Evolutionary conservation across 176 grass and related monocot genomes (phyloP).

Genomic region (Cocos nucifera): DNA sequence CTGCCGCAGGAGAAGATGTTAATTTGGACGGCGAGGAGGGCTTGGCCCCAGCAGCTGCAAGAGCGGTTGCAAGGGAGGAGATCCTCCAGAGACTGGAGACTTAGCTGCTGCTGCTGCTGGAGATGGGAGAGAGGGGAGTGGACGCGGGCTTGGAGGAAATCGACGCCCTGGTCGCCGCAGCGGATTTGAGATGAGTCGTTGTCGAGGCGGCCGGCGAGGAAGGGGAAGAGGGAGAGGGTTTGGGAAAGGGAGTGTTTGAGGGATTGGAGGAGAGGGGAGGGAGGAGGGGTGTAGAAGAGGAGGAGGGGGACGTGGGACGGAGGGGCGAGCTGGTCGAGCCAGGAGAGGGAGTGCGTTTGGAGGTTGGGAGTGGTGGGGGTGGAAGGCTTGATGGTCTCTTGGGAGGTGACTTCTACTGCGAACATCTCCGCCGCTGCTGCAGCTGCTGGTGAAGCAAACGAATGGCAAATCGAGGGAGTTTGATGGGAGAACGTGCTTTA

Average conservation of each 20-base stretch:
- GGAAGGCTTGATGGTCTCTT: not conserved
- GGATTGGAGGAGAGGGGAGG: not conserved
- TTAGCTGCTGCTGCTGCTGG: not conserved
- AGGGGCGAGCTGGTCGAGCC: not conserved
- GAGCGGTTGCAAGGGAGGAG: not conserved
- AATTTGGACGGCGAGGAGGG: not conserved
- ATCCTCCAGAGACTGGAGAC: not conserved
- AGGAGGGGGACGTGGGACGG: not conserved
- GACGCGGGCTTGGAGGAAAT: not conserved
- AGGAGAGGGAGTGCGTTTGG: not conserved
- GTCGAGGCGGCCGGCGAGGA: not conserved
- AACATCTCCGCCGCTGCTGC: not conserved
- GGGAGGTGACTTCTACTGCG: not conserved
- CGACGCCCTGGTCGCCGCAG: not conserved
- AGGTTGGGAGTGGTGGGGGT: not conserved
- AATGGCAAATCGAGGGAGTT: not conserved
- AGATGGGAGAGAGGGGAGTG: not conserved
- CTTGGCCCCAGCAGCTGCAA: not conserved
- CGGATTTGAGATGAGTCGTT: not conserved
- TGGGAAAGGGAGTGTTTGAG: not conserved
- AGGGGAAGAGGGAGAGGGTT: not conserved
- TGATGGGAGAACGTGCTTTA: not conserved
- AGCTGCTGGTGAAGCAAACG: too few species aligned
- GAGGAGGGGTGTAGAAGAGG: not conserved
- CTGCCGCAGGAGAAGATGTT: not conserved